Evolutionary conservation across 345 rosid genomes (phyloP).

Genomic region (Excoecaria cochinchinensis): DNA sequence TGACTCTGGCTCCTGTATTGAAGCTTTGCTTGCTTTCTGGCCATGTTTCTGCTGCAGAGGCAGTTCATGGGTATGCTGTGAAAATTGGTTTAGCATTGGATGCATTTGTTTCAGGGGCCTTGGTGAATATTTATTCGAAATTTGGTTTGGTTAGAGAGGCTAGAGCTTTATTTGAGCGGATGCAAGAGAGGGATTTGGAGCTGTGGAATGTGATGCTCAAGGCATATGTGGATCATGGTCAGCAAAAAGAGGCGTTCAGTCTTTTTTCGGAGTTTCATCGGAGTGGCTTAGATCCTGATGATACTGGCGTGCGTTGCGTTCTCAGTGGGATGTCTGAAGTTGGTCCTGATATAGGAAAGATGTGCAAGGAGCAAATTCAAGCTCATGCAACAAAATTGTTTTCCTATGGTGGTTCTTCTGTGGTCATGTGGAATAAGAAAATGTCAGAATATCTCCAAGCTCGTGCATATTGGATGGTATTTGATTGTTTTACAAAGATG

Average conservation of each 20-base stretch:
- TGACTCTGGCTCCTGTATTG: conserved; percentile 53
- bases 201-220: conserved; percentile 63
- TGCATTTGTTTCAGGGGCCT: conserved; percentile 48
- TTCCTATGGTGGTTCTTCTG: conserved; percentile 22
- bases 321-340: conserved; percentile 31
- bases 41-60: conserved; percentile 44
- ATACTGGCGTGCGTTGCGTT: conserved; percentile 33
- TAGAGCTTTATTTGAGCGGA: conserved; percentile 42
- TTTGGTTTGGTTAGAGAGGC: conserved; percentile 48
- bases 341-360: conserved; percentile 22
- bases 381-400: conserved; percentile 31
- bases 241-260: conserved; percentile 31
- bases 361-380: conserved; percentile 32
- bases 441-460: conserved; percentile 34
- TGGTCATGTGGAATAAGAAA: conserved; percentile 41
- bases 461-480: conserved; percentile 32
- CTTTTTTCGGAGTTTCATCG: conserved; percentile 38
- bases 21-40: conserved; percentile 54
- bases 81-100: conserved; percentile 52
- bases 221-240: conserved; percentile 42
- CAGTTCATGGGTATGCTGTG: conserved; percentile 54
- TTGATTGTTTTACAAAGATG: conserved; percentile 48
- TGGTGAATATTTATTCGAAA: conserved; percentile 53
- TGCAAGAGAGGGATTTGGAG: conserved; percentile 47
- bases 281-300: conserved; percentile 44